Conservation (phyloP, 1,284 basidiomycete species). For the Pholiota adiposa region DNA sequence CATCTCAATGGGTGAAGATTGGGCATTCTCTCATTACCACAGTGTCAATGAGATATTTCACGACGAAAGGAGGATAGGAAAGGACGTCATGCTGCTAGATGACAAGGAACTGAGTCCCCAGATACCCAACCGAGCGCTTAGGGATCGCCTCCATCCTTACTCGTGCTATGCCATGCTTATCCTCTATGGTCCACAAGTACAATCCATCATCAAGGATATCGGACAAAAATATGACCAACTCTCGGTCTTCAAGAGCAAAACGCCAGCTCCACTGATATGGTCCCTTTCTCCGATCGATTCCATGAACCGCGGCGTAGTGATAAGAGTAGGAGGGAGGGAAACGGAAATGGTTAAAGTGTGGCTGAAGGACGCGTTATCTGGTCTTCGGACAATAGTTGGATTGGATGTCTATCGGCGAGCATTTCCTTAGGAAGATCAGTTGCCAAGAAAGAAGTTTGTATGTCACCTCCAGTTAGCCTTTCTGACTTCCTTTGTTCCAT, state of each 20-base stretch:
- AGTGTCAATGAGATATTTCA: constrained; percentile 86
- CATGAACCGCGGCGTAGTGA: constrained; percentile 50
- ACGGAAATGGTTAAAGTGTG: constrained; percentile 75
- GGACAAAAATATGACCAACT: constrained; percentile 54
- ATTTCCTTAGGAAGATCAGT: constrained; percentile 45
- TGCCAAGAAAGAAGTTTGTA: constrained; percentile 1
- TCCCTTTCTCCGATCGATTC: constrained; percentile 62
- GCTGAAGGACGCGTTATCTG: constrained; percentile 57
- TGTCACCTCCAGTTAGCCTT: neutral
- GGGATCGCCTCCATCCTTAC: constrained; percentile 72
- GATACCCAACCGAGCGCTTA: constrained; percentile 52
- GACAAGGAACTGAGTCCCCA: constrained; percentile 32
- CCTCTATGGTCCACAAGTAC: constrained; percentile 67
- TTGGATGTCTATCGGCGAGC: constrained; percentile 65
- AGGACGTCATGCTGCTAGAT: constrained; percentile 80
- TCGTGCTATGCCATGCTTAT: constrained; percentile 85
- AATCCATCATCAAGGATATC: constrained; percentile 49
- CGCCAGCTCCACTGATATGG: constrained; percentile 74
- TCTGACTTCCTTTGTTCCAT: neutral
- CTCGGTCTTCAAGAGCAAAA: constrained; percentile 60
- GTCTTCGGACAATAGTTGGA: constrained; percentile 61
- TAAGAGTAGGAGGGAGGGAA: constrained; percentile 75
- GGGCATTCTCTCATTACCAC: constrained; percentile 86
- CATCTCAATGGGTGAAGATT: constrained; percentile 80
- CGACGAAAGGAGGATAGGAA: constrained; percentile 64